Base-by-base conservation (phyloP, 2,329 filamentous ascomycete species). In the Microsporum ferrugineum region DNA sequence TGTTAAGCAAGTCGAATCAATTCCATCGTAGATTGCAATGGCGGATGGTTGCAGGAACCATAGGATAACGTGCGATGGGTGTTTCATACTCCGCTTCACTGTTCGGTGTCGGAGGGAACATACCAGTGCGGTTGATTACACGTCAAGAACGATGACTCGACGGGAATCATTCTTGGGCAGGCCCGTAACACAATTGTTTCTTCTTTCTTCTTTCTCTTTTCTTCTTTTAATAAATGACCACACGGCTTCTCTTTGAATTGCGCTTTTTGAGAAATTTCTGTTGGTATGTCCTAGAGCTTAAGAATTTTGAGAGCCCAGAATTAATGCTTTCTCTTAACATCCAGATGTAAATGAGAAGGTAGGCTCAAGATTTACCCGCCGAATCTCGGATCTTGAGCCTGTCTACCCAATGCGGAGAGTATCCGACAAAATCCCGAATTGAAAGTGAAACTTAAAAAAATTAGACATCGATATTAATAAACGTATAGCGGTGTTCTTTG, bases 281-380 rank as follows among this genome's bases (percentile, higher is more conserved):
- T 6, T 38, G 23, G 29, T 55, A 7, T 55, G 49, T 36, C 36
- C 49, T 36, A 55, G 36, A 36, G 31, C 23, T 55, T 55, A 34
- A 17, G 33, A 55, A 17, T 31, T 55, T 55, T 17, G 49, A 55
- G 6, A 12, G 49, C 49, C 49, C 49, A 55, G 49, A 55, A 36
- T 55, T 55, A 55, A 29, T 55, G 49, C 49, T 55, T 55, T 49
- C 45, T 49, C 45, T 36, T 55, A 17, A 36, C 49, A 34, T 55
- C 33, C 29, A 55, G 49, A 36, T 55, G 49, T 55, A 34, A 55
- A 29, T 23, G 17, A 23, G 17, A 17, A 34, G 14, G 49, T 31
- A 36, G 49, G 33, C 49, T 55, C 49, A 55, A 55, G 49, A 23
- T 55, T 12, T 55, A 55, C 29, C 45, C 31, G 49, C 31, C 33